These are phyloP conservation scores for Talaromyces rugulosus DNA, from an alignment of 2,329 filamentous ascomycete genomes.

Conservation along the genomic window DNA sequence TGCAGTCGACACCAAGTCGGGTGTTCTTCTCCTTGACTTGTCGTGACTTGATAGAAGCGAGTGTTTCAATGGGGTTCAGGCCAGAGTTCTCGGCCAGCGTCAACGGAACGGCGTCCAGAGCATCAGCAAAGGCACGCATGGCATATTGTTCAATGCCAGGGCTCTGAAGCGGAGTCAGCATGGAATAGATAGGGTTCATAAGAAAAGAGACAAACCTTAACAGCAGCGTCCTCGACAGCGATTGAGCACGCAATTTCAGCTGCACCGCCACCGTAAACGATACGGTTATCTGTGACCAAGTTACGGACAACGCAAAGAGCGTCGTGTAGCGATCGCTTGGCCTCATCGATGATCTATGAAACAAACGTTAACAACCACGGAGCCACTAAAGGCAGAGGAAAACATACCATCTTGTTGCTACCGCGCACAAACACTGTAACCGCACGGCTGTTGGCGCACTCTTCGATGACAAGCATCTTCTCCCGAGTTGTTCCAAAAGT, in stretches of 20 bases:
- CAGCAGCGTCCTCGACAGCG: slow-evolving; percentile 89
- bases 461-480: slow-evolving; percentile 99
- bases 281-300: slow-evolving; percentile 89
- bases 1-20: slow-evolving; percentile 91
- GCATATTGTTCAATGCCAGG: slow-evolving; percentile 98
- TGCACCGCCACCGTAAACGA: slow-evolving; percentile 94
- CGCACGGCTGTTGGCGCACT: slow-evolving; percentile 94
- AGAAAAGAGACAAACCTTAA: slow-evolving; percentile 53
- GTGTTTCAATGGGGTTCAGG: slow-evolving; percentile 88
- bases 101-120: slow-evolving; percentile 90
- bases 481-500: slow-evolving; percentile 94
- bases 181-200: background rate
- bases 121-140: slow-evolving; percentile 96
- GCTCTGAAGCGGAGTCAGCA: slow-evolving; percentile 49
- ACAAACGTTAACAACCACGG: slow-evolving; percentile 2
- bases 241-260: slow-evolving; percentile 96
- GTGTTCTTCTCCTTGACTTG: slow-evolving; percentile 83
- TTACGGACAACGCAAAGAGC: slow-evolving; percentile 97
- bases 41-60: slow-evolving; percentile 92
- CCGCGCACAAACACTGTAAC: slow-evolving; percentile 95
- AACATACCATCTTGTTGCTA: slow-evolving; percentile 93
- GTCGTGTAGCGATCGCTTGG: slow-evolving; percentile 94
- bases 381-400: background rate
- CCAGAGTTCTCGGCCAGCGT: slow-evolving; percentile 96
- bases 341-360: slow-evolving; percentile 90